These are phyloP conservation scores for Metschnikowia continentalis DNA, from an alignment of 805 yeast species.

Conservation along the genomic window DNA sequence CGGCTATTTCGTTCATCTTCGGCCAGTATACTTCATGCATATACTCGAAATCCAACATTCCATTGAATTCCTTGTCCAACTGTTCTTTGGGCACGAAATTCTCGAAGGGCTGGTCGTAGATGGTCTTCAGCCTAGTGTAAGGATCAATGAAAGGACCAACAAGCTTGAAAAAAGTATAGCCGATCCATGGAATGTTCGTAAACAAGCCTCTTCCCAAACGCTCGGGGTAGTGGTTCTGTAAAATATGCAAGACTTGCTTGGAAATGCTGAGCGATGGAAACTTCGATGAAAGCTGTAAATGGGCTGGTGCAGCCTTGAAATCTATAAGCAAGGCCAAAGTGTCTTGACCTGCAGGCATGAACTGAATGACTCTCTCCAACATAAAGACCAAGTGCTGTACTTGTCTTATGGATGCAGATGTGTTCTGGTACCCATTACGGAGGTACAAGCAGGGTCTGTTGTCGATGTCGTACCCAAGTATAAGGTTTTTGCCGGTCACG, in stretches of 20 bases:
- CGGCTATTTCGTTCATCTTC: slow-evolving; percentile 43
- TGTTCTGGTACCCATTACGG: slow-evolving; percentile 53
- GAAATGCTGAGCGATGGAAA: slow-evolving; percentile 49
- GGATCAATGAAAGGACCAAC: slow-evolving; percentile 47
- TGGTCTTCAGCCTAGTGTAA: slow-evolving; percentile 52
- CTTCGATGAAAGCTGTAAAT: slow-evolving; percentile 35
- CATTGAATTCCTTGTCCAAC: slow-evolving; percentile 47
- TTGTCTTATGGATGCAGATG: slow-evolving; percentile 47
- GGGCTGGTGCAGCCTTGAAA: slow-evolving; percentile 45
- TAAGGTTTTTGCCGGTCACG: slow-evolving; percentile 50
- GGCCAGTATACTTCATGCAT: slow-evolving; percentile 53
- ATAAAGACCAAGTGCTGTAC: slow-evolving; percentile 55
- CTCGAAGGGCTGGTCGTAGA: slow-evolving; percentile 55
- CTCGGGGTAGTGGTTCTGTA: slow-evolving; percentile 21
- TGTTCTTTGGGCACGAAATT: slow-evolving; percentile 51
- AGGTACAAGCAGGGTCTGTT: slow-evolving; percentile 51
- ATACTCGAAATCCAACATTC: slow-evolving; percentile 48
- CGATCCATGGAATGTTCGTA: slow-evolving; percentile 21
- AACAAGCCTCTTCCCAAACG: slow-evolving; percentile 20
- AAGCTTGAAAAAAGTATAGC: slow-evolving; percentile 19
- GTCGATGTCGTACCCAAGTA: slow-evolving; percentile 52
- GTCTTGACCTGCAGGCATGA: slow-evolving; percentile 59
- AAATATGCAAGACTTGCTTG: slow-evolving; percentile 20
- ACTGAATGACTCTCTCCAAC: slow-evolving; percentile 50
- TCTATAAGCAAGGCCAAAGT: slow-evolving; percentile 52